Conservation (phyloP, 176 grass and related monocot genomes). For the Triticum dicoccoides region DNA sequence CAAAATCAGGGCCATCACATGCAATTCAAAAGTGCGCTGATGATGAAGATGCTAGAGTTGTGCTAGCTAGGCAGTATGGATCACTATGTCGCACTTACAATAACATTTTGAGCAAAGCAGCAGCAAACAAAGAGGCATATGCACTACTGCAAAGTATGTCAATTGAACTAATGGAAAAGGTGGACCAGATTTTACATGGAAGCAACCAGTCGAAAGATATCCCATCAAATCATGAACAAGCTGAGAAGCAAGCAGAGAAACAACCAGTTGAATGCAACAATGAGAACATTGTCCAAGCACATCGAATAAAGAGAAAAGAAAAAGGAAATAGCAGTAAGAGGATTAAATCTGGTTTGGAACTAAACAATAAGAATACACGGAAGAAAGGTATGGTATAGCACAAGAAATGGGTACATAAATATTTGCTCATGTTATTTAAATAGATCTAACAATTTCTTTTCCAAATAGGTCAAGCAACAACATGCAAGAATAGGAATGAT, state of each 20-base stretch:
- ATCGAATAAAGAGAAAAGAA: neutral
- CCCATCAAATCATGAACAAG: neutral
- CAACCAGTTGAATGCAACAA: neutral
- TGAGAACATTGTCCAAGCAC: neutral
- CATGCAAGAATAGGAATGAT: too few species aligned
- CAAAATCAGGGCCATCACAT: too few species aligned
- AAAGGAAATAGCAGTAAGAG: neutral
- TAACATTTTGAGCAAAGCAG: neutral
- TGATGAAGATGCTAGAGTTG: neutral
- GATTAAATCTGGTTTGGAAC: neutral
- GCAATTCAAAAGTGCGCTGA: neutral
- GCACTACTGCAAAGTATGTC: too few species aligned
- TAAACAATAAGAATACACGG: neutral
- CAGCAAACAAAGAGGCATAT: too few species aligned
- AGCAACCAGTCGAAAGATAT: neutral
- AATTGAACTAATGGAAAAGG: too few species aligned
- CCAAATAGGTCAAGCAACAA: too few species aligned
- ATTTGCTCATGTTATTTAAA: neutral
- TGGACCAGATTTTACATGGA: too few species aligned
- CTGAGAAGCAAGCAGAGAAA: neutral
- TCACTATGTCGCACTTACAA: neutral
- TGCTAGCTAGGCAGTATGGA: neutral
- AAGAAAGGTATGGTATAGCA: neutral
- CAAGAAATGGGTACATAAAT: neutral
- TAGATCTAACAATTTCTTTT: neutral